Evolutionary conservation across 2,329 filamentous ascomycete genomes (phyloP), one percentile per base, ranked within the genome.

Genomic region (Fusarium pseudonygamai): DNA sequence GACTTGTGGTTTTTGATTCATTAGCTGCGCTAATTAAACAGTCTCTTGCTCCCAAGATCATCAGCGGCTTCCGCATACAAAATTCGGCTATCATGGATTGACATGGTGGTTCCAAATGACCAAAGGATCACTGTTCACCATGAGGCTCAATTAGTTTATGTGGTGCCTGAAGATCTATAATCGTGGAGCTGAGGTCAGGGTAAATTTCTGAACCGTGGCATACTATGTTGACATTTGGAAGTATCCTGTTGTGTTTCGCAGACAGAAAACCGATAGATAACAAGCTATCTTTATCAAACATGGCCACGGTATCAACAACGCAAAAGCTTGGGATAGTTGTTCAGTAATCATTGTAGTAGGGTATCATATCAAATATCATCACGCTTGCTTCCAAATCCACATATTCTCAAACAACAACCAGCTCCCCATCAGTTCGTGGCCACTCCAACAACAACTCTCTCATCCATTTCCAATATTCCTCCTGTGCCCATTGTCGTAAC

Each of bases 221-320:
- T 43, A 4, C 15, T 18, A 7, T 43, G 4, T 4, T 43, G 24
- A 12, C 15, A 18, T 12, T 12, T 8, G n/a, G 10, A 43, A 18
- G 18, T 12, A 26, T 45, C 7, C 42, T 45, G 24, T 7, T 26
- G 16, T 20, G 5, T 20, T 46, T 18, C 18, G 18, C 12, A 3
- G 26, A 4, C 20, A 11, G 26, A 28, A 2, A 28, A 28, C 0
- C 15, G 20, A 22, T 28, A 22, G 1, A 28, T 6, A 47, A 15
- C 9, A 22, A 1, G 20, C 9, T 2, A 4, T 3, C 11, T 47
- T 22, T 4, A 9, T 22, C 20, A 30, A 30, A 3, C 13, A 4
- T 16, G 1, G 45, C 12, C 20, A 30, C 20, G 8, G 1, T 30
- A 6, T 47, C 2, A 11, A 12, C 0, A 30, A 10, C 11, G 45